Evolutionary conservation across 2,329 filamentous ascomycete genomes (phyloP), one percentile per base, ranked within the genome.

Genomic region (Tolypocladium endophyticum): DNA sequence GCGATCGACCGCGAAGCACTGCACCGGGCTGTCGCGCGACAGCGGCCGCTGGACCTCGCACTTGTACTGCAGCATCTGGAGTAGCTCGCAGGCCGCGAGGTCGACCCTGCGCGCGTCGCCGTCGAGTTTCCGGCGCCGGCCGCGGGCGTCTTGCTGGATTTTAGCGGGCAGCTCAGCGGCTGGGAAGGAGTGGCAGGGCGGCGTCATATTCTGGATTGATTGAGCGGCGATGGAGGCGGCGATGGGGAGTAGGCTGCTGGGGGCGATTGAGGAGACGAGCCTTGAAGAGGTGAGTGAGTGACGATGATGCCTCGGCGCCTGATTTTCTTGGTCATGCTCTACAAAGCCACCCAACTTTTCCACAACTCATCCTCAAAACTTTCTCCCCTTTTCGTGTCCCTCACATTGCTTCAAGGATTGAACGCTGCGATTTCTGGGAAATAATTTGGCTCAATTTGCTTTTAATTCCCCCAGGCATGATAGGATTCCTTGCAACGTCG

Each of bases 1-100:
- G 60, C 84, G 78, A 68, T 81, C 77, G 47, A 87, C 76, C 12
- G 82, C 79, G 73, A 76, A 81, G 69, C 85, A 87, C 60, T 72
- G 71, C 53, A 85, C 79, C 0, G 75, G 70, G 59, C 80, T 80
- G 60, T 81, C 70, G 57, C 66, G 69, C 41, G 70, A 67, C 55
- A 76, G 71, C 18, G 82, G 80, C 43, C 76, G 68, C 64, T 80
- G 74, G 52, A 87, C 79, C 62, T 77, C 71, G 69, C 85, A 87
- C 50, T 81, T 77, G 71, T 85, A 87, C 73, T 87, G 84, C 69
- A 83, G 66, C 76, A 87, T 78, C 66, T 78, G 75, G 60, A 84
- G 69, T 60, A 87, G 74, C 67, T 82, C 77, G 71, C 85, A 87
- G 52, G 74, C 74, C 23, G 74, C 72, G 55, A 87, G 73, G 59